Evolutionary conservation across 352 stramenopile species (phyloP).

Genomic region (Thalassiosira livingstoniorum): DNA sequence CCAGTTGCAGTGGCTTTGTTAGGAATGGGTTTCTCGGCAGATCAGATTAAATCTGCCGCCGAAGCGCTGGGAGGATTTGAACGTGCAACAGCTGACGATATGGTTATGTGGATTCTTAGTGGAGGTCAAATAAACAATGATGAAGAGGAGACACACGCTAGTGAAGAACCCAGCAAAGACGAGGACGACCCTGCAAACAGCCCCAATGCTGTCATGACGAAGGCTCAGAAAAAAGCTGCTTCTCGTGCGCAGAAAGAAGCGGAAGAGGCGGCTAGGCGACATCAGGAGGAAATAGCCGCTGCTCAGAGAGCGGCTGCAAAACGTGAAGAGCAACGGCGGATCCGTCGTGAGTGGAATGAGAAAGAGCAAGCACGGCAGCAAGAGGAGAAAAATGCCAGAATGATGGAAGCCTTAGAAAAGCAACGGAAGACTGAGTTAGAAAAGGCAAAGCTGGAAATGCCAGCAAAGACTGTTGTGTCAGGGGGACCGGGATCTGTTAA

Average conservation of each 20-base stretch:
- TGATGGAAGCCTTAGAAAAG: conserved; percentile 41
- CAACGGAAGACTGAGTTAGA: conserved; percentile 48
- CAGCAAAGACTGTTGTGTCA: conserved; percentile 24
- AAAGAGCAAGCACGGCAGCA: conserved; percentile 70
- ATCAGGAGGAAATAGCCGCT: conserved; percentile 55
- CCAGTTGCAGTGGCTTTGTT: conserved; percentile 74
- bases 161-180: conserved; percentile 9
- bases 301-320: conserved; percentile 66
- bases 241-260: conserved; percentile 35
- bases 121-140: conserved; percentile 35
- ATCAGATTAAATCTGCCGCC: conserved; percentile 75
- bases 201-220: conserved; percentile 33
- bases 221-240: conserved; percentile 34
- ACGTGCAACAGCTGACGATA: conserved; percentile 77
- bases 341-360: conserved; percentile 84
- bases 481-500: not conserved
- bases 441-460: conserved; percentile 27
- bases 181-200: conserved; percentile 11
- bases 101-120: conserved; percentile 83
- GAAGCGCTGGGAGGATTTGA: conserved; percentile 78
- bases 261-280: conserved; percentile 52
- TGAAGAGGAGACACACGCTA: conserved; percentile 9
- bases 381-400: conserved; percentile 56
- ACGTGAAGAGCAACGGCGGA: conserved; percentile 76
- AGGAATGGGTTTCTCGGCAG: conserved; percentile 80